These are phyloP conservation scores for Apostasia ramifera DNA, from an alignment of 106 monocot genomes.

Conservation along the genomic window DNA sequence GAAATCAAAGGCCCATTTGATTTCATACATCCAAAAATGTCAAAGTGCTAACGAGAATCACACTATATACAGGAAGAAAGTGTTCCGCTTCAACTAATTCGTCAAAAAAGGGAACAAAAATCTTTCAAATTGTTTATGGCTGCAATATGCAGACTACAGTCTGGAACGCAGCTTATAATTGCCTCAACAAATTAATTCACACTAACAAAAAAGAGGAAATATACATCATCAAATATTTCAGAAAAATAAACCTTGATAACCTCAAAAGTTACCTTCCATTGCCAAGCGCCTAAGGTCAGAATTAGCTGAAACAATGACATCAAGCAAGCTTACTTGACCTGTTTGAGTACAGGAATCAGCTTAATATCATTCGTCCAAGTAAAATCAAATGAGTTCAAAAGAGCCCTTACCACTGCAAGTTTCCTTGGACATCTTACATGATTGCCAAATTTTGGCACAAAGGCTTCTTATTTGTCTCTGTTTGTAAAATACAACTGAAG, in stretches of 20 bases:
- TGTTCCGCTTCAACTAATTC: too few relatives aligned
- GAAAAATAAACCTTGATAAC: neutral
- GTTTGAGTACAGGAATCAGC: too few relatives aligned
- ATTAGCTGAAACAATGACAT: slow-evolving; percentile 39
- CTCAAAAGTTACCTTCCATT: slow-evolving; percentile 42
- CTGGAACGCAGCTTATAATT: neutral
- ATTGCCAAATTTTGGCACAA: slow-evolving; percentile 48
- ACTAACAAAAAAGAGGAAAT: too few relatives aligned
- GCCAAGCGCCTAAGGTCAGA: slow-evolving; percentile 47
- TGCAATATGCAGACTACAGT: neutral
- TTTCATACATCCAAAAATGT: too few relatives aligned
- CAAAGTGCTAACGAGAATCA: too few relatives aligned
- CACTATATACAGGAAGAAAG: too few relatives aligned
- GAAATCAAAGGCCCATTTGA: too few relatives aligned
- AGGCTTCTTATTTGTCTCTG: slow-evolving; percentile 44
- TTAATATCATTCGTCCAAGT: too few relatives aligned
- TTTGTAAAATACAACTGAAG: slow-evolving; percentile 35
- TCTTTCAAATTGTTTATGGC: too few relatives aligned
- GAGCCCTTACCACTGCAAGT: slow-evolving; percentile 24
- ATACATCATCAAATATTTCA: neutral
- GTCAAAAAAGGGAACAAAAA: too few relatives aligned
- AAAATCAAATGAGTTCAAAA: slow-evolving; percentile 4
- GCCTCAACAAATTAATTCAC: too few relatives aligned
- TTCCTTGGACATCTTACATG: slow-evolving; percentile 10
- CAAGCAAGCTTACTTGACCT: neutral